Base-by-base conservation (phyloP, 768 basidiomycete species). In the Pulveroboletus sp. region DNA sequence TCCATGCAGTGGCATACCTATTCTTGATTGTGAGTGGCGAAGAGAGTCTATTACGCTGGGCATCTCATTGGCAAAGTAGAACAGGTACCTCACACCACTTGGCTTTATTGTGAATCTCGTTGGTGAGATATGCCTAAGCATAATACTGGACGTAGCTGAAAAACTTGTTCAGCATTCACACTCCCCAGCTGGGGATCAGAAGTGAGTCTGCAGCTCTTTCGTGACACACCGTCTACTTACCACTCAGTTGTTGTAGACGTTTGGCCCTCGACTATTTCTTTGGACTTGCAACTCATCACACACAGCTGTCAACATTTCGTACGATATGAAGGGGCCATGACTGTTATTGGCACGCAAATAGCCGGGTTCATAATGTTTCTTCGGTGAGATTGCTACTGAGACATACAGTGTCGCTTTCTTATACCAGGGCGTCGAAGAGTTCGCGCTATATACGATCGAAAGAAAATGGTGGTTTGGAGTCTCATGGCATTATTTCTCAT, bases 71-170 rank as follows among this genome's bases (percentile, higher is more conserved):
- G 33, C 5, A 13, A 35, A 31, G 37, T 45, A 84, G 82, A 84
- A 84, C 56, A 77, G 83, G 24, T 85, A 85, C 57, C 64, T 84
- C 17, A 82, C 79, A 0, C 82, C 82, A 0, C 65, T 84, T 3
- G 80, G 78, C 1, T 84, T 85, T 58, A 75, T 83, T 15, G 61
- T 83, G 39, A 82, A 83, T 50, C 58, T 83, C 0, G 55, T 65
- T 8, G 78, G 61, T 63, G 43, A 58, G 62, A 6, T 31, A 21
- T 14, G 14, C 13, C 15, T 28, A 27, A 26, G 13, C 30, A 10
- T 7, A 45, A 3, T 39, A 11, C 21, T 31, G 50, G 9, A n/a
- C 18, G 18, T 39, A 4, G n/a, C 48, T 48, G 31, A 54, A 4
- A 38, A 35, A 32, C 7, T 15, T 9, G 24, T 28, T 36, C 27